Evolutionary conservation across 2,329 filamentous ascomycete species (phyloP).

Genomic region (Apiospora saccharicola): DNA sequence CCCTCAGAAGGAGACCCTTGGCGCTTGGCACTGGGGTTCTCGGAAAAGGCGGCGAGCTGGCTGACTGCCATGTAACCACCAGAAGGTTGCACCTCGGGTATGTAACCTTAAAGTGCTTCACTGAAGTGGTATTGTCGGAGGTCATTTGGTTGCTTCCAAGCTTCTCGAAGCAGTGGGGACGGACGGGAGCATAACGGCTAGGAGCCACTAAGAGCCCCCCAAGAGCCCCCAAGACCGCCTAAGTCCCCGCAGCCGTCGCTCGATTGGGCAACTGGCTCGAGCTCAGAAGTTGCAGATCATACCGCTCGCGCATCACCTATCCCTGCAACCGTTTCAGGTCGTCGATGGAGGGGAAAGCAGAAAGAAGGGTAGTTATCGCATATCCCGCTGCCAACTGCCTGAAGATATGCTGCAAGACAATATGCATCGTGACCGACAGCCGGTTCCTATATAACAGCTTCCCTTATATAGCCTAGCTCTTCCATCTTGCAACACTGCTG

Average conservation of each 20-base stretch:
- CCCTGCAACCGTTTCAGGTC: conserved; percentile 13
- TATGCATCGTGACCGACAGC: neutral
- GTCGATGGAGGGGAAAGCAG: neutral
- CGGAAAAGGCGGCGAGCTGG: neutral
- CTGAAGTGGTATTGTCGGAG: neutral
- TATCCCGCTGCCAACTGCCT: neutral
- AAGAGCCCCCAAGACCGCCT: neutral
- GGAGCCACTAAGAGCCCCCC: neutral
- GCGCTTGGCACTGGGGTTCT: neutral
- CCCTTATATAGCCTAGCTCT: neutral
- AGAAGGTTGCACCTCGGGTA: neutral
- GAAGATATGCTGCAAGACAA: neutral
- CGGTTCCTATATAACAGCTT: neutral
- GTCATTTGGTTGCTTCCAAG: neutral
- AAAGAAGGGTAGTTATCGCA: neutral
- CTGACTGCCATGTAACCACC: neutral
- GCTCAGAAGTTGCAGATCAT: neutral
- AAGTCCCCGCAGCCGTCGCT: neutral
- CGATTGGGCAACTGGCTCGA: conserved; percentile 13
- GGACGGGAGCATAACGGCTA: neutral
- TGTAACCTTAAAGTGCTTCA: neutral
- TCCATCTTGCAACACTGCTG: neutral
- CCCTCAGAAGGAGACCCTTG: neutral
- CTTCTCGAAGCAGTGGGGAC: conserved; percentile 18
- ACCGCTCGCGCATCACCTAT: conserved; percentile 10